Evolutionary conservation across 768 basidiomycete genomes (phyloP), one percentile per base, ranked within the genome.

Genomic region (Hortiboletus campestris): DNA sequence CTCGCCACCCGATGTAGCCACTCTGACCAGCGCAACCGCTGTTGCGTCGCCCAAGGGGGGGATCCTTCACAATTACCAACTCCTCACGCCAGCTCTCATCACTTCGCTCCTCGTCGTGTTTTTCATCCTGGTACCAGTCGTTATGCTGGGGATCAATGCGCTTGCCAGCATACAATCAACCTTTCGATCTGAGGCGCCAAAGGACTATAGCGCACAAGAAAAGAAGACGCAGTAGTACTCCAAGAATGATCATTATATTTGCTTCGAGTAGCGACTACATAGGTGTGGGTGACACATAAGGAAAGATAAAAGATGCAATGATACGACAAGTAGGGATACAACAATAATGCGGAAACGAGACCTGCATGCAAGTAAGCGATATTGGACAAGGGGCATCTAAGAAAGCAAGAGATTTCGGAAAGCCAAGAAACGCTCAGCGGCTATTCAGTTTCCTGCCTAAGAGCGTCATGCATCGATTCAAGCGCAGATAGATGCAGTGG

Each of bases 401-500:
- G 53, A 47, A 46, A 59, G 56, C 29, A 46, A 50, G 32, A 20
- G 32, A 31, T 35, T 13, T 16, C 3, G 6, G 40, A 51, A 49
- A 20, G 12, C 36, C 29, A 38, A 54, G n/a, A 40, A 57, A n/a
- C 14, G n/a, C 13, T 19, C 14, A 13, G 25, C 31, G 25, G 46
- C 16, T 63, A 73, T 29, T 67, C 63, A 10, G 47, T 11, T 49
- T 70, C 70, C 40, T 71, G 71, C 39, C 61, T 62, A n/a, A 78
- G 65, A 5, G 75, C 74, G 31, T 67, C 64, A 17, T 71, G 69
- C 82, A 90, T 88, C 19, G 77, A 76, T 54, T 89, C 84, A 25
- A 89, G 76, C 16, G 88, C 88, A 31, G 83, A 85, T 35, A 92
- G 75, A 64, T 93, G 90, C 65, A 87, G 83, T 13, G 90, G 91